phyloP scores from a whole-genome alignment of 148 eudicot species.

The Nepenthes mirabilis region DNA sequence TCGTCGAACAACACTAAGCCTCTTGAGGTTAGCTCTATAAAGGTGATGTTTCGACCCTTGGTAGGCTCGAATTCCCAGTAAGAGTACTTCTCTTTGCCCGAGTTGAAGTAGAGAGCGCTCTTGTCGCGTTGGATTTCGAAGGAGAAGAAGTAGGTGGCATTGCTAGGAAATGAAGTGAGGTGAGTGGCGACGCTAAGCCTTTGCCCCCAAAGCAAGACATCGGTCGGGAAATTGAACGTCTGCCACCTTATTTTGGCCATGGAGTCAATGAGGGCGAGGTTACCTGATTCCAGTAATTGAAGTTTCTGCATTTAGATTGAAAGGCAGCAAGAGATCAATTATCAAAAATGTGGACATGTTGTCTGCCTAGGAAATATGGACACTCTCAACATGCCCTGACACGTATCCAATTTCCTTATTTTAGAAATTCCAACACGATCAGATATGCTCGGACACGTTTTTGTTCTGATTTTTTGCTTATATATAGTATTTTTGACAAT shows the following conservation, averaged over 20 bases:
- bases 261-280: constrained; percentile 64
- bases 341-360: too few relatives aligned
- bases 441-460: too few relatives aligned
- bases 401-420: too few relatives aligned
- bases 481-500: too few relatives aligned
- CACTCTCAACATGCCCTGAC: too few relatives aligned
- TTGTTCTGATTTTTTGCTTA: too few relatives aligned
- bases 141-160: constrained; percentile 44
- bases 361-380: too few relatives aligned
- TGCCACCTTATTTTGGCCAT: constrained; percentile 71
- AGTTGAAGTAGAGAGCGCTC: constrained; percentile 57
- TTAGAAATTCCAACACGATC: too few relatives aligned
- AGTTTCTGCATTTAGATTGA: constrained; percentile 44
- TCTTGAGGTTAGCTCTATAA: constrained; percentile 37
- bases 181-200: constrained; percentile 69
- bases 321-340: neutral
- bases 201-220: constrained; percentile 72
- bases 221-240: constrained; percentile 94
- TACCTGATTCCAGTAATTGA: constrained; percentile 57
- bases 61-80: constrained; percentile 78
- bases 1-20: constrained; percentile 60
- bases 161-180: constrained; percentile 53
- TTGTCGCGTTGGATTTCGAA: constrained; percentile 72
- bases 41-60: constrained; percentile 50
- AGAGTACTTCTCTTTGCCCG: constrained; percentile 48